phyloP scores from a whole-genome alignment of 2,329 filamentous ascomycete species.

The Botrytis sinoallii region DNA sequence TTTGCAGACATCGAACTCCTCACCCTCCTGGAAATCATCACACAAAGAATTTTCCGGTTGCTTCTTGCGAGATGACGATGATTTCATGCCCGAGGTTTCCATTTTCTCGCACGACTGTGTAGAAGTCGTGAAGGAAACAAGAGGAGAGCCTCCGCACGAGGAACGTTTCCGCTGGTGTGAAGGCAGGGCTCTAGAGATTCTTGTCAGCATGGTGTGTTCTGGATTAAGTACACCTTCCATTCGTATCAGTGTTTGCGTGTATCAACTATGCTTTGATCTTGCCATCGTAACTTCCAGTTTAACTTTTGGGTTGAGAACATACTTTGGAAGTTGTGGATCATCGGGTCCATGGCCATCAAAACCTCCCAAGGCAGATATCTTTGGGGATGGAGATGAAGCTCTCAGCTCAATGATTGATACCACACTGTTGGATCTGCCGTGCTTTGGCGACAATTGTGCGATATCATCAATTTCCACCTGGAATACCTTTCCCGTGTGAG shows the following conservation, averaged over 20 bases:
- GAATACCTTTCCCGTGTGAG: conserved; percentile 20
- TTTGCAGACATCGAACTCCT: conserved; percentile 16
- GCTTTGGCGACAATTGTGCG: conserved; percentile 6
- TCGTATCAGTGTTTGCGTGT: too few species aligned
- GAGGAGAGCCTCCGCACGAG: conserved; percentile 3
- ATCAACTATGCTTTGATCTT: neutral
- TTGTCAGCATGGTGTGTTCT: neutral
- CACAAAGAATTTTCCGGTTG: neutral
- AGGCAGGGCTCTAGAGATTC: neutral
- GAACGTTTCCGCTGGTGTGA: neutral
- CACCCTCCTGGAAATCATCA: neutral
- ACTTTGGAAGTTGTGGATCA: neutral
- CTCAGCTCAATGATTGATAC: conserved; percentile 10
- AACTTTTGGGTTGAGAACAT: neutral
- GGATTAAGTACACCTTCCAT: neutral
- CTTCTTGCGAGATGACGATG: neutral
- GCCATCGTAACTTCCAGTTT: neutral
- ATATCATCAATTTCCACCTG: conserved; percentile 18
- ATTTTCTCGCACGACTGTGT: neutral
- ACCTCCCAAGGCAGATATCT: neutral
- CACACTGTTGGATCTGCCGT: conserved; percentile 3
- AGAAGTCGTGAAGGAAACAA: neutral
- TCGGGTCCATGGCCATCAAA: conserved; percentile 4
- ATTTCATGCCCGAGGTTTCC: neutral
- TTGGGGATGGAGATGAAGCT: neutral